Conservation (phyloP, 257 asterid genomes). For the Solanum sejunctum region DNA sequence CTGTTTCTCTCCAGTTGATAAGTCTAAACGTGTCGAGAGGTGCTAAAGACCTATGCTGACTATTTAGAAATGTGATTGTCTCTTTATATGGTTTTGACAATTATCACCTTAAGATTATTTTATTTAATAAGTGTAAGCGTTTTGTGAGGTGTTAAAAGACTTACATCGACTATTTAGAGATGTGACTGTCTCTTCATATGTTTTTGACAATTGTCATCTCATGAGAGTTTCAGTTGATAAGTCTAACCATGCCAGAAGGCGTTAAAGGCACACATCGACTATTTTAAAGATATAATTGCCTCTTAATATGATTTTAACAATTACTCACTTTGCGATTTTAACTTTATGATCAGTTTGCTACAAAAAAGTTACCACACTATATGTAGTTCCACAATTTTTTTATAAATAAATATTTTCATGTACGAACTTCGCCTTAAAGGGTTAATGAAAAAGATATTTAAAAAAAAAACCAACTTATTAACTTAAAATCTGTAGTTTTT, state of each 20-base stretch:
- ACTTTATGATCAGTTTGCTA: not conserved
- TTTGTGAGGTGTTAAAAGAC: no score
- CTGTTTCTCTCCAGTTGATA: no score
- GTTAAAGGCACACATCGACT: not conserved
- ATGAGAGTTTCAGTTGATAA: not conserved
- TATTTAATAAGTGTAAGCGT: no score
- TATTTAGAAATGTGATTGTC: no score
- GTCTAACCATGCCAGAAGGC: not conserved
- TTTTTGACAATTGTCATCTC: no score
- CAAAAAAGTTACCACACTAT: not conserved
- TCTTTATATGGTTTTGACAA: no score
- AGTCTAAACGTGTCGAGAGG: no score
- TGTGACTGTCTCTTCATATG: no score
- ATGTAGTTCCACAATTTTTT: not conserved
- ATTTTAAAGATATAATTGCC: not conserved
- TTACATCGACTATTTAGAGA: no score
- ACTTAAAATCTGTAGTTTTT: not conserved
- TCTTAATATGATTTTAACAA: not conserved
- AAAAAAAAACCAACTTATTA: not conserved
- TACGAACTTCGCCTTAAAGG: not conserved
- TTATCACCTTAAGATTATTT: no score
- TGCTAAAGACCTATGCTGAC: no score
- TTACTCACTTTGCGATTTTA: not conserved
- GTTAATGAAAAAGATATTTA: not conserved
- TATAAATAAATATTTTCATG: not conserved